Conservation (phyloP, 2,329 filamentous ascomycete genomes). For the Claviceps citrina region DNA sequence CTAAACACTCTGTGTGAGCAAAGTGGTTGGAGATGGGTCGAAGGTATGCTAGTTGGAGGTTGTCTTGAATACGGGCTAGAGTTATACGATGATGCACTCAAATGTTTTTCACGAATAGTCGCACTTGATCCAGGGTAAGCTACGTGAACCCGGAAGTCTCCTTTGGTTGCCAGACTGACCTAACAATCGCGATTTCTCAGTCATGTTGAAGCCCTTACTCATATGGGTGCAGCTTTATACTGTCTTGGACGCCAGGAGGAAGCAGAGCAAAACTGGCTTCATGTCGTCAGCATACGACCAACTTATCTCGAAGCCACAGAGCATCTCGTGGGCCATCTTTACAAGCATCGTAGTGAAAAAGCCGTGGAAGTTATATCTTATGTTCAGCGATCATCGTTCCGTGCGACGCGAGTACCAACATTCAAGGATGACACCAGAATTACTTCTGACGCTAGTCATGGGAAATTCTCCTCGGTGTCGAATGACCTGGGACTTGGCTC, state of each 20-base stretch:
- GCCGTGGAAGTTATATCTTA: conserved; percentile 77
- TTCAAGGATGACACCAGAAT: not conserved
- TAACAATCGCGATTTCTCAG: conserved; percentile 25
- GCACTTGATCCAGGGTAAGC: conserved; percentile 40
- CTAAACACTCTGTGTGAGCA: conserved; percentile 63
- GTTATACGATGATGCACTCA: conserved; percentile 60
- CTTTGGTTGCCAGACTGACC: conserved; percentile 7
- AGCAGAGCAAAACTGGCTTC: conserved; percentile 72
- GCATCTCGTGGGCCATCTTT: conserved; percentile 78
- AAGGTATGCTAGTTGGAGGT: conserved; percentile 80
- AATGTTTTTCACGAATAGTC: conserved; percentile 56
- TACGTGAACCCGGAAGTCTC: conserved; percentile 15
- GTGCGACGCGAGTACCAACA: not conserved
- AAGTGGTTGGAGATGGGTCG: conserved; percentile 75
- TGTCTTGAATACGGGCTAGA: conserved; percentile 85
- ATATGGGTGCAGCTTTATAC: conserved; percentile 77
- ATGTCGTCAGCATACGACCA: conserved; percentile 68
- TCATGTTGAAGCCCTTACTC: conserved; percentile 86
- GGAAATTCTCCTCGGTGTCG: not conserved
- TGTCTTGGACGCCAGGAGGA: conserved; percentile 70
- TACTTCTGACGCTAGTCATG: not conserved
- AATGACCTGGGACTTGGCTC: not conserved
- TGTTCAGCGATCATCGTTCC: conserved; percentile 58
- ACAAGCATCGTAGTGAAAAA: conserved; percentile 67
- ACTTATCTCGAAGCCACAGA: conserved; percentile 91